Conservation (phyloP, 768 basidiomycete genomes). For the Russula earlei region DNA sequence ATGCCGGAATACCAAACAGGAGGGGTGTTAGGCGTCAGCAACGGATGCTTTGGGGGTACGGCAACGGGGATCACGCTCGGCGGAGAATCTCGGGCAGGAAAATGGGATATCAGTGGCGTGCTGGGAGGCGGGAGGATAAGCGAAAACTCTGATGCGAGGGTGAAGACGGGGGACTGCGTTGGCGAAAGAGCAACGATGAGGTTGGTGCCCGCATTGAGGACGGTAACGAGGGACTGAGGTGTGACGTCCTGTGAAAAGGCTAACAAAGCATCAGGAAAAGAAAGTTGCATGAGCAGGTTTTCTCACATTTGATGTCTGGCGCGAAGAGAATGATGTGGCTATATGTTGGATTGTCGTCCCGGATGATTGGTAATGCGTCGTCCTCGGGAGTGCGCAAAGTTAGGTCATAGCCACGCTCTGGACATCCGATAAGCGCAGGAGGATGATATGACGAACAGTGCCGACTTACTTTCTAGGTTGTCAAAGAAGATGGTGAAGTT, state of each 20-base stretch:
- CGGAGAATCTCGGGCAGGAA: conserved; percentile 61
- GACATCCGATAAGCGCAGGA: neutral
- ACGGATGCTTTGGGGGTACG: conserved; percentile 33
- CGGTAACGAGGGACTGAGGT: conserved; percentile 68
- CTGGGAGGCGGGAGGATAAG: conserved; percentile 80
- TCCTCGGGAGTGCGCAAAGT: conserved; percentile 83
- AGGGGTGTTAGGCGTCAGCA: conserved; percentile 39
- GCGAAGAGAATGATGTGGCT: conserved; percentile 83
- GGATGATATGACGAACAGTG: neutral
- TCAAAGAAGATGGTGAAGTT: conserved; percentile 80
- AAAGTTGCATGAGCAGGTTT: neutral
- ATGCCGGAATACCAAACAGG: conserved; percentile 74
- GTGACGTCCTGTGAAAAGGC: conserved; percentile 67
- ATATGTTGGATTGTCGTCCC: conserved; percentile 67
- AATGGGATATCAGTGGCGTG: conserved; percentile 78
- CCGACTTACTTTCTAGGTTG: conserved; percentile 55
- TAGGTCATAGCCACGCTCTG: conserved; percentile 77
- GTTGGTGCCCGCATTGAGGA: conserved; percentile 66
- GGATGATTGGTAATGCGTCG: conserved; percentile 50
- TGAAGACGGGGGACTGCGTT: conserved; percentile 61
- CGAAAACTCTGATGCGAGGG: conserved; percentile 86
- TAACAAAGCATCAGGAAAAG: conserved; percentile 25
- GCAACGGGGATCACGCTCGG: conserved; percentile 57
- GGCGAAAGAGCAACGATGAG: conserved; percentile 75
- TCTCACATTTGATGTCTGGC: conserved; percentile 76